These are phyloP conservation scores for Daldinia vernicosa DNA, from an alignment of 495 filamentous ascomycete genomes.

Conservation along the genomic window DNA sequence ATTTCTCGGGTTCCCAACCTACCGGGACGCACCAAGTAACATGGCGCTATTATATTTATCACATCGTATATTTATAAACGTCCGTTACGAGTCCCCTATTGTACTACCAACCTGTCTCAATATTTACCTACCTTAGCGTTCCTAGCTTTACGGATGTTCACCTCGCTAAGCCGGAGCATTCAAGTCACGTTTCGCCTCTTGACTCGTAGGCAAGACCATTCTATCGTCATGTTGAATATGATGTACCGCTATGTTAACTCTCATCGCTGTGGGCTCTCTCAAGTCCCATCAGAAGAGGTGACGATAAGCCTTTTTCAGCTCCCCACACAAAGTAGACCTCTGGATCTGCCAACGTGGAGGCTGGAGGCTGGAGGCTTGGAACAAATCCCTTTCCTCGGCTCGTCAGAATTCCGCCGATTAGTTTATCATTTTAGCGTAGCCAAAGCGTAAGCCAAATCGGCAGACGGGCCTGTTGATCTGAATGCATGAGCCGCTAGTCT, in stretches of 20 bases:
- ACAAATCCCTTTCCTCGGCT: constrained; percentile 20
- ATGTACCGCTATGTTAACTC: constrained; percentile 1
- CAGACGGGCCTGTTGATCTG: constrained; percentile 40
- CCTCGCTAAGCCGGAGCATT: constrained; percentile 8
- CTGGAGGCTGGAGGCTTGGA: constrained; percentile 18
- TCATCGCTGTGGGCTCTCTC: constrained; percentile 9
- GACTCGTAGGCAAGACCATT: constrained; percentile 7
- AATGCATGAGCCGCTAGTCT: constrained; percentile 37
- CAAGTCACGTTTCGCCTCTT: constrained; percentile 5
- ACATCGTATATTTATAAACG: neutral
- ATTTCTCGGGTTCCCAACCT: constrained; percentile 8
- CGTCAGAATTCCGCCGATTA: constrained; percentile 27
- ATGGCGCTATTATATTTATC: neutral
- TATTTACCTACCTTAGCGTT: neutral
- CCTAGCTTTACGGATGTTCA: neutral
- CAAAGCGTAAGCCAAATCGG: constrained; percentile 20
- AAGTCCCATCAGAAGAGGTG: constrained; percentile 10
- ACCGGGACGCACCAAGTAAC: constrained; percentile 13
- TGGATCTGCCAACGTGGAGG: constrained; percentile 18
- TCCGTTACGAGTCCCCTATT: neutral
- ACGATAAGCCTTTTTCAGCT: constrained; percentile 30
- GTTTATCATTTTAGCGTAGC: constrained; percentile 21
- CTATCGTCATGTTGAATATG: constrained; percentile 11
- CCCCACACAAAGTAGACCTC: constrained; percentile 18
- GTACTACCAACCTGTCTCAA: constrained; percentile 29